Evolutionary conservation across 768 basidiomycete species (phyloP), one percentile per base, ranked within the genome.

Genomic region (Naganishia onofrii): DNA sequence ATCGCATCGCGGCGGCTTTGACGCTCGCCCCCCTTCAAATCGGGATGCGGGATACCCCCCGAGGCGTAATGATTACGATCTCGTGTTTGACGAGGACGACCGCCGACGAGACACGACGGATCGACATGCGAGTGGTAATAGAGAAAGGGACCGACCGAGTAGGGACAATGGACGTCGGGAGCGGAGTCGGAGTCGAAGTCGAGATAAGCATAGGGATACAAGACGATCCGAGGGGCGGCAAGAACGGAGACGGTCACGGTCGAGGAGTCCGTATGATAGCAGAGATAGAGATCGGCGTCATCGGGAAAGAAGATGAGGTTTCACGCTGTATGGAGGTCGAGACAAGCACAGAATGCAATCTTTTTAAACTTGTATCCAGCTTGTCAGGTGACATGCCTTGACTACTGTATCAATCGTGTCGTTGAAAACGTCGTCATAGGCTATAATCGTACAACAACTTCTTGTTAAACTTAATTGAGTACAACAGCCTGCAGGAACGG

Each of bases 11-110:
- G 81, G 31, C 71, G 81, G 31, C 71, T 72, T n/a, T 12, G 70
- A 66, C 21, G 34, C 53, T 13, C 66, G 38, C 2, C 66, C 5
- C 36, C 42, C 42, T 42, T 15, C 31, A 32, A 70, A 29, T 46
- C 55, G 69, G 13, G 60, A 56, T 23, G 56, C 69, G 5, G 60
- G 68, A n/a, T 74, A 79, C 28, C 73, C 70, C 19, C 74, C 74
- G 8, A 71, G 78, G 23, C 77, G 81, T 17, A 79, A 80, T 44
- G 83, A 82, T 21, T 92, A 93, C 76, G 87, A 86, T 26, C 88
- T 93, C 89, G 90, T 93, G 28, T 93, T 94, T 79, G 92, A 94
- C 71, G 84, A 88, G n/a, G 83, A 84, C n/a, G 81, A 81, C 65
- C 53, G 69, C 56, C 19, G 64, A 69, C 9, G 73, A 67, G 55